Conservation (phyloP, 176 grass and related monocot species). For the Cocos nucifera region DNA sequence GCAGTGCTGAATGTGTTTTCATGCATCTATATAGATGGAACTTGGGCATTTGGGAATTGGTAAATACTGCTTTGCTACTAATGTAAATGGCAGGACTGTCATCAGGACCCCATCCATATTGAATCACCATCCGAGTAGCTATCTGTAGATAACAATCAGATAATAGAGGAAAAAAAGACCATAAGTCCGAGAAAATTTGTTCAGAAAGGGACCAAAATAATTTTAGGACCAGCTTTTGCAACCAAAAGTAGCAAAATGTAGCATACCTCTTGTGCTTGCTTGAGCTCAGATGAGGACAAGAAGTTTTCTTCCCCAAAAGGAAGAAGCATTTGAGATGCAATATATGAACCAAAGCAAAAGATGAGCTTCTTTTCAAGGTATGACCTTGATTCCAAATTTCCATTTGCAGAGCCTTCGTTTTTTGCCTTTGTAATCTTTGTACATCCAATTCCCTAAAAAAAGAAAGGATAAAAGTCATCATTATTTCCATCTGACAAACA, state of each 20-base stretch:
- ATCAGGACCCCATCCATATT: constrained; percentile 41
- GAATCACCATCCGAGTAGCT: constrained; percentile 28
- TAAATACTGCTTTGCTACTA: constrained; percentile 26
- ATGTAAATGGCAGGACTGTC: constrained; percentile 31
- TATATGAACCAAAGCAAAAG: constrained; percentile 31
- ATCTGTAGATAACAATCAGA: constrained; percentile 19
- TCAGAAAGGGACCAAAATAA: too few species aligned
- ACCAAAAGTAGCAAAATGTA: not conserved
- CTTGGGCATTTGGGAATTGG: not conserved
- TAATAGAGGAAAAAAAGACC: too few species aligned
- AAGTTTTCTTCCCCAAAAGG: constrained; percentile 36
- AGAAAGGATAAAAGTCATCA: not conserved
- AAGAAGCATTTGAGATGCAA: constrained; percentile 30
- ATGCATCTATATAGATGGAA: not conserved
- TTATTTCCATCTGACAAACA: not conserved
- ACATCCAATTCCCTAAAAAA: constrained; percentile 23
- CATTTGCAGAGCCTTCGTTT: constrained; percentile 22
- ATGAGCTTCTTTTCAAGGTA: constrained; percentile 35
- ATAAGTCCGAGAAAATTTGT: too few species aligned
- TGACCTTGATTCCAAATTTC: constrained; percentile 32
- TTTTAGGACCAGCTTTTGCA: not conserved
- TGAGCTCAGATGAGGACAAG: constrained; percentile 26
- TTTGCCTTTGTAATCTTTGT: constrained; percentile 27
- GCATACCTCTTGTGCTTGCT: constrained; percentile 32
- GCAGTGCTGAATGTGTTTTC: too few species aligned